These are phyloP conservation scores for Pestalotiopsis sp. DNA, from an alignment of 2,329 filamentous ascomycete genomes.

Conservation along the genomic window DNA sequence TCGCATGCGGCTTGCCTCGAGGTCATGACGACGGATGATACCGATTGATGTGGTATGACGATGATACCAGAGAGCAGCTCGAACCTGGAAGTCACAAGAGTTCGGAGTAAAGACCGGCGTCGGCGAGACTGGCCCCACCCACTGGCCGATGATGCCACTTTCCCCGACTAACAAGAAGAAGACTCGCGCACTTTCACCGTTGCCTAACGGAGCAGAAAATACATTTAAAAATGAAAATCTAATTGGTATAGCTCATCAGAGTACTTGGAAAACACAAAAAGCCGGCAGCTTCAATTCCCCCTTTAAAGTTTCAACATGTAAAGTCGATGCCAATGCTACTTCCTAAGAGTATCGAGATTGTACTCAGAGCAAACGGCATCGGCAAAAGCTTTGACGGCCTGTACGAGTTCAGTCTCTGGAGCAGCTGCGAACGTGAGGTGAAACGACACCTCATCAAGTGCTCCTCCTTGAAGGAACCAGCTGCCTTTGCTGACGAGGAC, in stretches of 20 bases:
- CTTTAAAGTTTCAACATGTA: too few relatives aligned
- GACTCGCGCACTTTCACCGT: too few relatives aligned
- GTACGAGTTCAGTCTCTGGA: neutral
- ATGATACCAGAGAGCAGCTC: neutral
- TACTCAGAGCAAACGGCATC: neutral
- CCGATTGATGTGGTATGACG: neutral
- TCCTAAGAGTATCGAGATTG: neutral
- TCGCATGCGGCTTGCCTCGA: constrained; percentile 30
- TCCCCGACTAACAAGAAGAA: too few relatives aligned
- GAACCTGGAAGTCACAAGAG: neutral
- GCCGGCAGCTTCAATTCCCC: too few relatives aligned
- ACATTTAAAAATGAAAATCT: too few relatives aligned
- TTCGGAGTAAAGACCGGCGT: neutral
- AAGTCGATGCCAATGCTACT: too few relatives aligned
- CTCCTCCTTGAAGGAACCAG: constrained; percentile 20
- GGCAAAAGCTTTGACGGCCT: neutral
- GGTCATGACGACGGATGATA: constrained; percentile 1
- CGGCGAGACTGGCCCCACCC: neutral
- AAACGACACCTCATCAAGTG: constrained; percentile 9
- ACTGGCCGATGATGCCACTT: too few relatives aligned
- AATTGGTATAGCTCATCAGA: too few relatives aligned
- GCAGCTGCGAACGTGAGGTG: constrained; percentile 18
- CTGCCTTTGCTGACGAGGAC: constrained; percentile 24
- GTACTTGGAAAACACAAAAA: too few relatives aligned
- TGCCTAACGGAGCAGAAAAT: too few relatives aligned